These are phyloP conservation scores for Paramecium sexaurelia DNA, from an alignment of 73 alveolate genomes.

Conservation along the genomic window DNA sequence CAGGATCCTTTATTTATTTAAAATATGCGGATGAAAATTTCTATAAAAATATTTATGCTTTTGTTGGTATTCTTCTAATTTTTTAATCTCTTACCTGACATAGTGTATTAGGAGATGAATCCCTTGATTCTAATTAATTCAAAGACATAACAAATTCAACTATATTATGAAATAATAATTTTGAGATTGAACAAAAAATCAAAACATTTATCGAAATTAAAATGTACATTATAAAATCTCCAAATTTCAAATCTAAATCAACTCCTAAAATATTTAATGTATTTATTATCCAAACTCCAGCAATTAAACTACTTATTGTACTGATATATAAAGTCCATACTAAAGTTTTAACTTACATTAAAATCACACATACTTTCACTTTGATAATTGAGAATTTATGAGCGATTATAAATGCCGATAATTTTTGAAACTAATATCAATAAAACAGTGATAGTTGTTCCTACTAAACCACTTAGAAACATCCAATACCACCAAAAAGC, in stretches of 20 bases:
- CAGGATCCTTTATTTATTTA: not conserved
- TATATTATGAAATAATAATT: not conserved
- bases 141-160: not conserved
- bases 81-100: not conserved
- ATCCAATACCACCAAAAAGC: conserved; percentile 60
- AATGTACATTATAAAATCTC: not conserved
- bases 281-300: conserved; percentile 23
- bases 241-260: not conserved
- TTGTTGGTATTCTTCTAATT: not conserved
- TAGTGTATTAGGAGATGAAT: conserved; percentile 11
- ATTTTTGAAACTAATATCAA: not conserved
- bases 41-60: not conserved
- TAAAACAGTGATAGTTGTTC: not conserved
- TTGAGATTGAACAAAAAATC: not conserved
- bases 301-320: not conserved
- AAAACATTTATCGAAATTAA: not conserved
- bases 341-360: not conserved
- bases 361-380: not conserved
- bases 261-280: not conserved
- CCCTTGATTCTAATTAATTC: not conserved
- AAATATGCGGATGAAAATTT: not conserved
- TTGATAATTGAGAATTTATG: not conserved
- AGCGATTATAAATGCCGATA: not conserved
- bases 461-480: conserved; percentile 36
- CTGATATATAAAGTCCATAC: not conserved